Percentiles rank a stretch among this genome's conserved stretches.
These are phyloP conservation scores for Hyphopichia fennica DNA, from an alignment of 1,139 yeast species.

Conservation along the genomic window DNA sequence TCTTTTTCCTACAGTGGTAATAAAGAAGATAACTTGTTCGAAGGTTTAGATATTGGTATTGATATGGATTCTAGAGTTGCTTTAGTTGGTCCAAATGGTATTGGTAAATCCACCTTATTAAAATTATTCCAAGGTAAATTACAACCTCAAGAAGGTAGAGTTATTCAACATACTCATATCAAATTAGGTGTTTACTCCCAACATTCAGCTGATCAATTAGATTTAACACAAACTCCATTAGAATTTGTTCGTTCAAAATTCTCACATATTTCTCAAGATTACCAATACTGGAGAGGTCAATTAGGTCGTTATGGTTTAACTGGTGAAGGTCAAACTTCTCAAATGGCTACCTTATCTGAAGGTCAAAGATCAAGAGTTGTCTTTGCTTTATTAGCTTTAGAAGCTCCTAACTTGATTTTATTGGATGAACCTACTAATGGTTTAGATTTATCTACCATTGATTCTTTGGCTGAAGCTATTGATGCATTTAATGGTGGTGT, in stretches of 20 bases:
- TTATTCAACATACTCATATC: constrained; percentile 94
- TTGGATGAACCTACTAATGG: constrained; percentile 99
- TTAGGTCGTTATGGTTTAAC: constrained; percentile 98
- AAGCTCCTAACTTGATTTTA: constrained; percentile 89
- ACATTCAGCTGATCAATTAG: constrained; percentile 98
- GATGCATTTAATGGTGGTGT: constrained; percentile 96
- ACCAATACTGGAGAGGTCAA: constrained; percentile 99
- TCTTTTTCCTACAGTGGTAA: constrained; percentile 91
- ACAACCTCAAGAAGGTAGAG: constrained; percentile 89
- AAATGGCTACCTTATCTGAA: constrained; percentile 97
- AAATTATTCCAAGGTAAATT: constrained; percentile 96
- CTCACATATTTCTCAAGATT: constrained; percentile 88
- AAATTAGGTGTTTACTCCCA: constrained; percentile 98
- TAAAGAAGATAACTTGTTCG: constrained; percentile 84
- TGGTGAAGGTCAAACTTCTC: constrained; percentile 98
- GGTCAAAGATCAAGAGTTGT: constrained; percentile 99
- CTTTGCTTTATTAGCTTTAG: constrained; percentile 92
- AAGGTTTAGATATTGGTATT: constrained; percentile 91
- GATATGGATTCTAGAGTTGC: constrained; percentile 99
- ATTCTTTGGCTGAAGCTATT: constrained; percentile 95
- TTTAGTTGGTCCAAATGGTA: constrained; percentile 98
- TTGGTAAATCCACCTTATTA: constrained; percentile 94
- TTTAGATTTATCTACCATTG: constrained; percentile 96
- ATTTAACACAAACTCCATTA: constrained; percentile 88
- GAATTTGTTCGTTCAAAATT: constrained; percentile 97